Base-by-base conservation (phyloP, 2,329 filamentous ascomycete genomes). In the Diaporthe nobilis region DNA sequence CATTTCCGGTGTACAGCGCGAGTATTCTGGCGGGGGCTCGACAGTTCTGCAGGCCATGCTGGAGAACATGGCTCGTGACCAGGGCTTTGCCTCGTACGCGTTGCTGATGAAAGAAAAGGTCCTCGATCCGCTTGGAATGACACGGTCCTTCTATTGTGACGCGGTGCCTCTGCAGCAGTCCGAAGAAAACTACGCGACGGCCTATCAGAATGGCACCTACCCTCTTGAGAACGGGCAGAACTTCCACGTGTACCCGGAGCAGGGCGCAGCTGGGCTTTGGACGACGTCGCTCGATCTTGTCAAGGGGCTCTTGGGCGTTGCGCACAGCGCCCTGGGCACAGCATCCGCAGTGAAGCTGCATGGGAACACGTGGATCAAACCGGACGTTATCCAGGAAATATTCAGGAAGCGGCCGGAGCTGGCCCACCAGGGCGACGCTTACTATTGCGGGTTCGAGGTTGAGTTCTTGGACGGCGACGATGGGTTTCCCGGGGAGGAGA, bases 31-130 rank as follows among this genome's bases (percentile, higher is more conserved):
- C 25, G 74, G 74, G 12, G 74, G 74, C 6, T 73, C 74, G 12
- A 75, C 74, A 5, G 37, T 75, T 15, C 61, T 75, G 42, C 74
- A 75, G 55, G 74, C 74, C 34, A 75, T 75, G 74, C 53, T 75
- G 60, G 74, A 75, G 53, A 73, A 70, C 20, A 44, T 75, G 15
- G 37, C 42, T 10, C n/a, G 42, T 15, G 55, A 47, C 4, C 49
- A 44, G 10, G 51, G 71, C 17, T 53, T 73, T 10, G 2, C 34
- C 2, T 73, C 74, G 31, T 75, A 68, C 42, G 70, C 71, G 34
- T 53, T 37, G 37, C 25, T 75, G 22, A 75, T 75, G 74, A 75
- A 61, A 37, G 42, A 47, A n/a, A 68, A 70, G 25, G 74, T 75
- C 8, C 74, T 75, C 20, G 55, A 39, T 7, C 70, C 74, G 25